Conservation (phyloP, 768 basidiomycete species). For the Lactarius trivialis region DNA sequence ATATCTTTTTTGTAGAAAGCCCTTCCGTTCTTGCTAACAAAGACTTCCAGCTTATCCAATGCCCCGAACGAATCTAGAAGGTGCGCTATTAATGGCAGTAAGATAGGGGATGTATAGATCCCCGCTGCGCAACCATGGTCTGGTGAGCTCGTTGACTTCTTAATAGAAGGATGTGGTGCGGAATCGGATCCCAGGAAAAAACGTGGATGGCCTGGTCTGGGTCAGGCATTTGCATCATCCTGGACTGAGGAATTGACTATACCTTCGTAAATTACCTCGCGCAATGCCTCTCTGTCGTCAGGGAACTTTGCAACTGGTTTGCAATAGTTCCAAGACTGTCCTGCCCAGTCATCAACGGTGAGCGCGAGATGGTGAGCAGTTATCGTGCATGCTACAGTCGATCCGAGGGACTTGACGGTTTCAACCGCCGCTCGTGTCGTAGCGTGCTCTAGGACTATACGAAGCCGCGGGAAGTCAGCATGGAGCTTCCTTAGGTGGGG, state of each 20-base stretch:
- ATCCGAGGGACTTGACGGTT: conserved; percentile 67
- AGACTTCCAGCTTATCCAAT: conserved; percentile 71
- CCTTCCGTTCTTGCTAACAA: conserved; percentile 74
- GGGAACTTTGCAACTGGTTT: conserved; percentile 98
- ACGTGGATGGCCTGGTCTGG: conserved; percentile 65
- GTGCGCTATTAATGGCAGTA: conserved; percentile 86
- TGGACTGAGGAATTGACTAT: conserved; percentile 13
- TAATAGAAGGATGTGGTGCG: conserved; percentile 76
- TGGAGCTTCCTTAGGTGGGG: conserved; percentile 83
- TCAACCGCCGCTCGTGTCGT: conserved; percentile 90
- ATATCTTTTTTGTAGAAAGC: conserved; percentile 57
- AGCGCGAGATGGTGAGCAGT: conserved; percentile 94
- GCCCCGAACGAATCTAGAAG: conserved; percentile 84
- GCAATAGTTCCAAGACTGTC: conserved; percentile 93
- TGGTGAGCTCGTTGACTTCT: conserved; percentile 66
- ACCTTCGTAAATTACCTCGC: conserved; percentile 73
- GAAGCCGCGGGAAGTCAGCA: conserved; percentile 74
- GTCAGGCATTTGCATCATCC: not conserved
- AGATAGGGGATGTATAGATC: conserved; percentile 88
- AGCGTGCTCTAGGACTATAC: conserved; percentile 96
- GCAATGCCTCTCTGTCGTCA: conserved; percentile 78
- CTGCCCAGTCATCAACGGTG: conserved; percentile 95
- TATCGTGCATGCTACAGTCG: conserved; percentile 91
- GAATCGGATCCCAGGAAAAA: conserved; percentile 98
- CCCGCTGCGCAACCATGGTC: conserved; percentile 84